These are phyloP conservation scores for Rhizodiscina lignyota DNA, from an alignment of 495 filamentous ascomycete genomes.

Conservation along the genomic window DNA sequence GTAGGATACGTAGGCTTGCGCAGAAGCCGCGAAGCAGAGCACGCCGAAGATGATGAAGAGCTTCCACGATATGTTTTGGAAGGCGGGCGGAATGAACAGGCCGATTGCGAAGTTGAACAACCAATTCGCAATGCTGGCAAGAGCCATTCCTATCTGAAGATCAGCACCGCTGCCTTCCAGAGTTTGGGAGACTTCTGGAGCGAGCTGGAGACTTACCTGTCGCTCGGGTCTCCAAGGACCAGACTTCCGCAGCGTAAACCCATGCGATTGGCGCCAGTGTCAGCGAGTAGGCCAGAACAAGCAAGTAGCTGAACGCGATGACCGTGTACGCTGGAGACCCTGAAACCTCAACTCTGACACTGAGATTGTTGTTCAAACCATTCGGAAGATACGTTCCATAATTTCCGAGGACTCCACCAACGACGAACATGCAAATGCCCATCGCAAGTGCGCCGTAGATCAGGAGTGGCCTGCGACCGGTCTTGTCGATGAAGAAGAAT, in stretches of 20 bases:
- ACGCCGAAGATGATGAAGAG: slow-evolving; percentile 61
- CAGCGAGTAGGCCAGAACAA: slow-evolving; percentile 58
- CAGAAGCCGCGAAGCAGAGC: slow-evolving; percentile 43
- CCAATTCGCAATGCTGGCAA: slow-evolving; percentile 56
- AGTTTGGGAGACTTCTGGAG: too few species aligned
- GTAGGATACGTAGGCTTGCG: slow-evolving; percentile 50
- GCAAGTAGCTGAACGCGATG: slow-evolving; percentile 64
- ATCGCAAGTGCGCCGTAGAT: slow-evolving; percentile 54
- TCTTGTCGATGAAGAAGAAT: slow-evolving; percentile 57
- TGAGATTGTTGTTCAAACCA: slow-evolving; percentile 46
- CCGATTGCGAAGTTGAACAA: slow-evolving; percentile 62
- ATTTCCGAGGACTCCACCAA: slow-evolving; percentile 36
- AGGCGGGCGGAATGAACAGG: slow-evolving; percentile 52
- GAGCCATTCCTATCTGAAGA: too few species aligned
- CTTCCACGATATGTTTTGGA: slow-evolving; percentile 57
- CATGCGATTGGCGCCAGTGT: slow-evolving; percentile 56
- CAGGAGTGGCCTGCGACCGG: slow-evolving; percentile 56
- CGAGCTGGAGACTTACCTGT: too few species aligned
- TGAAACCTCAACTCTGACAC: slow-evolving; percentile 44
- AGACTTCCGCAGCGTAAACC: slow-evolving; percentile 65
- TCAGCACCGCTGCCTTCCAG: too few species aligned
- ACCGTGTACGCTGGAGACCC: slow-evolving; percentile 50
- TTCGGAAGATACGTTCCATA: slow-evolving; percentile 34
- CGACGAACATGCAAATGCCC: slow-evolving; percentile 51
- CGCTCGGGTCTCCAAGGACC: slow-evolving; percentile 56